Base-by-base conservation (phyloP, 2,329 filamentous ascomycete genomes). In the Hypoxylon sp. region DNA sequence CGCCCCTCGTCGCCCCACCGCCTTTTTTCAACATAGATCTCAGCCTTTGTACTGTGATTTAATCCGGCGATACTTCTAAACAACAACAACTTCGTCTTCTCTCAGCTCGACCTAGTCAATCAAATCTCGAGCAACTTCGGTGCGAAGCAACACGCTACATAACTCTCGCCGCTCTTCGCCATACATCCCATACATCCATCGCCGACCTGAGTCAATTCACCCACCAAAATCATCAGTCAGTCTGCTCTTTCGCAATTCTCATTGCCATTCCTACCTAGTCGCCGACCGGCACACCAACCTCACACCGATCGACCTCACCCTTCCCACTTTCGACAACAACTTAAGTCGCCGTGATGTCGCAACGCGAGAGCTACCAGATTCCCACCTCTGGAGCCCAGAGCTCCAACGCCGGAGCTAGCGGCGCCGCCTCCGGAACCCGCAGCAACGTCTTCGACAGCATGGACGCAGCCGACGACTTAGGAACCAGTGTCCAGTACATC, bases 291-390 rank as follows among this genome's bases (percentile, higher is more conserved):
- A 9, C 17, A 34, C 21, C 21, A 13, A 11, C 21, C 23, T n/a
- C 14, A 19, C 25, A 2, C 28, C 28, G 28, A 30, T 2, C 23
- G 23, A 5, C 21, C 36, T 17, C 19, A n/a, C 5, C 13, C 43
- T 13, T 19, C 50, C 23, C 30, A 51, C 45, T 14, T 51, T 11
- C 23, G 50, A 36, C 11, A 28, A 41, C 53, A 63, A 61, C 11
- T n/a, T 14, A 46, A 46, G 9, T 30, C 28, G 3, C 48, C n/a
- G 66, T 63, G 23, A 36, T 19, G 76, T 46, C 49, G 87, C 91
- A 87, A 64, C 91, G 91, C 82, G 92, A 94, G 86, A 86, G 89
- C 70, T 95, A 94, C 83, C 89, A 92, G 76, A 88, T 93, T 67
- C 91, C 92, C 58, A 86, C 88, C 62, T 82, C 84, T 3, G 38